These are phyloP conservation scores for Diversispora eburnea DNA, from an alignment of 192 early-diverging fungal genomes.

Conservation along the genomic window DNA sequence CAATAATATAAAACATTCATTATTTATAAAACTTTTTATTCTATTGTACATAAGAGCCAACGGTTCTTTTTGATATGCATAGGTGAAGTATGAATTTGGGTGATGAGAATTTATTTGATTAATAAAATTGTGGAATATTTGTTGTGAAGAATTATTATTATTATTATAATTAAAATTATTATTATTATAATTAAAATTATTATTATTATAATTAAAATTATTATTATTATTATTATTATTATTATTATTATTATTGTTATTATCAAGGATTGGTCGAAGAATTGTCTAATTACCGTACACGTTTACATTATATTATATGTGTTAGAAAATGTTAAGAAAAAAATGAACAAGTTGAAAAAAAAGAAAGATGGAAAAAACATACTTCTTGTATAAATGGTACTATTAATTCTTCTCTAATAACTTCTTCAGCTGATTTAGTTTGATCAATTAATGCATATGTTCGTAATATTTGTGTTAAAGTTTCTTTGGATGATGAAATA, in stretches of 20 bases:
- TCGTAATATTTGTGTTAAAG: slow-evolving; percentile 65
- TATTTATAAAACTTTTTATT: slow-evolving; percentile 51
- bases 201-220: no score
- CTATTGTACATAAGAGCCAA: slow-evolving; percentile 55
- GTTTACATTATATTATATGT: background rate
- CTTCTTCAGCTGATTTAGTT: slow-evolving; percentile 56
- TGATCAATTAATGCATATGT: slow-evolving; percentile 75
- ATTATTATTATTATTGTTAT: background rate
- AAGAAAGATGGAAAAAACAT: background rate
- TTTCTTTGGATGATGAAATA: slow-evolving; percentile 37
- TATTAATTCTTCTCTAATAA: slow-evolving; percentile 57
- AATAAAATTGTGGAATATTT: no score
- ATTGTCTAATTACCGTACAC: background rate
- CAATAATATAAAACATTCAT: slow-evolving; percentile 48
- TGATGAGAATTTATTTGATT: no score
- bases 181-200: no score
- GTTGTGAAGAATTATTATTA: no score
- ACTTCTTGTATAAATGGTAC: slow-evolving; percentile 56
- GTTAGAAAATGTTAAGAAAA: no score
- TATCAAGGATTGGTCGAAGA: slow-evolving; percentile 29
- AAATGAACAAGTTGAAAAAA: no score
- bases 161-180: no score
- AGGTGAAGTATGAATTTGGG: background rate
- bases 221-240: no score
- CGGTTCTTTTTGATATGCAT: slow-evolving; percentile 28